Percentiles rank a stretch among this genome's conserved stretches.
phyloP scores from a whole-genome alignment of 495 filamentous ascomycete species.

The Podospora pseudopauciseta region DNA sequence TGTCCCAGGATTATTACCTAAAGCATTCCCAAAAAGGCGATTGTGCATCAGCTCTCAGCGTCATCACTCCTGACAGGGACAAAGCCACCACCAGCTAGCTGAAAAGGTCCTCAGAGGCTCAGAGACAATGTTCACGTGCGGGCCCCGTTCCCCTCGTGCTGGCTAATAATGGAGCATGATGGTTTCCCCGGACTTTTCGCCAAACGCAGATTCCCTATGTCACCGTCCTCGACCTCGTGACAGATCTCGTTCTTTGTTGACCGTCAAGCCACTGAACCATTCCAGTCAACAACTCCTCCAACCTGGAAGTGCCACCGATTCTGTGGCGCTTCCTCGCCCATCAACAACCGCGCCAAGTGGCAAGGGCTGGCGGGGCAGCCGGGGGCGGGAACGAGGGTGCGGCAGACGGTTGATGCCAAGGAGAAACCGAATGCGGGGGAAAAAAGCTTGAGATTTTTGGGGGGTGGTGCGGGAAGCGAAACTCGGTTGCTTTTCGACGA shows the following conservation, averaged over 20 bases:
- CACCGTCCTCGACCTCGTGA: background rate
- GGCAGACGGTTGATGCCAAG: background rate
- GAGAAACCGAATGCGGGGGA: constrained; percentile 5
- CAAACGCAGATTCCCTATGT: background rate
- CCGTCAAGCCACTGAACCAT: background rate
- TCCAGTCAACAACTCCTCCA: background rate
- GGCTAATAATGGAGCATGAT: background rate
- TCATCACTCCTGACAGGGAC: background rate
- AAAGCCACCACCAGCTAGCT: background rate
- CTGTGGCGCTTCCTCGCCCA: background rate
- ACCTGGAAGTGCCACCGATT: background rate
- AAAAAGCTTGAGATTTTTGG: background rate
- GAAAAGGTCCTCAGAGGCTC: background rate
- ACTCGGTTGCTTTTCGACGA: background rate
- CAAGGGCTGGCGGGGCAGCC: background rate
- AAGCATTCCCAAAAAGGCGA: background rate
- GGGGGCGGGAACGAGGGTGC: background rate
- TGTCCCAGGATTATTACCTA: background rate
- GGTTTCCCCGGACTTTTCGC: background rate
- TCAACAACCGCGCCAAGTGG: background rate
- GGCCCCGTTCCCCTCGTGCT: background rate
- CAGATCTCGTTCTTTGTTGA: background rate
- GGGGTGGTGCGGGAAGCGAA: background rate
- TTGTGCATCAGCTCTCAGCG: background rate
- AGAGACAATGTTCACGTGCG: background rate